A percentile compares a stretch with the other conserved stretches of the same genome.
Evolutionary conservation across 1,284 basidiomycete genomes (phyloP).

Genomic region (Athelia psychrophila): DNA sequence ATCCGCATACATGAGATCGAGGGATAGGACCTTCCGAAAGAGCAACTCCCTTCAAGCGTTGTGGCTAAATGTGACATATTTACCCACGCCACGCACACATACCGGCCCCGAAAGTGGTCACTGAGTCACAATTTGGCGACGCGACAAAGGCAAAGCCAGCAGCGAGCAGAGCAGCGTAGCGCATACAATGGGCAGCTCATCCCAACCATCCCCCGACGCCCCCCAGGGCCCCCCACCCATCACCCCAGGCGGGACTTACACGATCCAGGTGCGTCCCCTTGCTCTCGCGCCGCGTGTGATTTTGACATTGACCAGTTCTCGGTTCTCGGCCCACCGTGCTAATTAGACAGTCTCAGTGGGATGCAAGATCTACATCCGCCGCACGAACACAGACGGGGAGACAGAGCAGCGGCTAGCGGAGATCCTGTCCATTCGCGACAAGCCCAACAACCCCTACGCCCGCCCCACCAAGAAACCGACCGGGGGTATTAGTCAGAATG

Average conservation of each 20-base stretch:
- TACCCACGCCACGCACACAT: too few relatives aligned
- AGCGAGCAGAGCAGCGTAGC: too few relatives aligned
- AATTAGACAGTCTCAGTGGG: constrained; percentile 90
- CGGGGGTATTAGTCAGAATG: constrained; percentile 28
- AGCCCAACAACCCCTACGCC: constrained; percentile 65
- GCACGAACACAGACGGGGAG: constrained; percentile 71
- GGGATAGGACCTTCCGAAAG: too few relatives aligned
- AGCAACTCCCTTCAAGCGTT: too few relatives aligned
- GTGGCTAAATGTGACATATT: too few relatives aligned
- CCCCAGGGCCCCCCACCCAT: constrained; percentile 59
- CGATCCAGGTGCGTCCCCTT: constrained; percentile 52
- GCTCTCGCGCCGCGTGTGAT: constrained; percentile 24
- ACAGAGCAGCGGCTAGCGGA: constrained; percentile 90
- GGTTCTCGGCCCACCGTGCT: constrained; percentile 15
- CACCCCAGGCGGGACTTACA: constrained; percentile 72
- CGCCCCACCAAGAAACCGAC: constrained; percentile 32
- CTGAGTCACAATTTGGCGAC: too few relatives aligned
- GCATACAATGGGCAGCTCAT: constrained; percentile 1
- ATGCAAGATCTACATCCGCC: constrained; percentile 89
- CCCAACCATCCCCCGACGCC: constrained; percentile 35
- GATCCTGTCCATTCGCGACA: constrained; percentile 89
- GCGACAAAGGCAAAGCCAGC: too few relatives aligned
- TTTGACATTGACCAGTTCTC: constrained; percentile 24
- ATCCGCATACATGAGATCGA: too few relatives aligned
- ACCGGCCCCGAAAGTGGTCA: too few relatives aligned